Conservation (phyloP, 176 grass and related monocot species). For the Rhynchospora tenuis region DNA sequence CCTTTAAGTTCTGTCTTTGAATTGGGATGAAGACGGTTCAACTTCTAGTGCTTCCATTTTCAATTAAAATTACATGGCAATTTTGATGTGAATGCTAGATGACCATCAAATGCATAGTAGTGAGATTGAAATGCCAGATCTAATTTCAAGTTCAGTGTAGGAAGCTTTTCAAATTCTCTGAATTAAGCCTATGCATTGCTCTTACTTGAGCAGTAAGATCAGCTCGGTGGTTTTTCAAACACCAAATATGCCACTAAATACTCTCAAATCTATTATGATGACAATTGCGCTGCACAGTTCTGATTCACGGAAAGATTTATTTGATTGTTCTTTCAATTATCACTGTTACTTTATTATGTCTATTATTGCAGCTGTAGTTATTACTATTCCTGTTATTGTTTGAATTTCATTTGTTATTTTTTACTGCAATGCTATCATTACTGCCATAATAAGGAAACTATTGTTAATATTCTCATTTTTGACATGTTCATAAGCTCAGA, state of each 20-base stretch:
- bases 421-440: not conserved
- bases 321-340: not conserved
- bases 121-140: not conserved
- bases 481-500: not conserved
- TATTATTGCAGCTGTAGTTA: not conserved
- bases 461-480: not conserved
- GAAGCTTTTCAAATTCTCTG: not conserved
- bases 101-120: not conserved
- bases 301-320: not conserved
- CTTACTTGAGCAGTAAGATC: not conserved
- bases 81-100: not conserved
- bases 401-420: not conserved
- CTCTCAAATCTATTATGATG: not conserved
- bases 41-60: not conserved
- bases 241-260: not conserved
- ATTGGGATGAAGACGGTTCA: not conserved
- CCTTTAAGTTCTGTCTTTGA: not conserved
- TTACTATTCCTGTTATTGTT: slow-evolving; percentile 2
- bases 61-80: not conserved
- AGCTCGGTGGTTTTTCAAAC: not conserved
- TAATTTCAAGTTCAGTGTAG: not conserved
- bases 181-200: not conserved
- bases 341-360: not conserved
- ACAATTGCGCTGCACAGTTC: not conserved
- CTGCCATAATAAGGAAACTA: not conserved